These are phyloP conservation scores for Avena insularis DNA, from an alignment of 176 grass and related monocot species.

Conservation along the genomic window DNA sequence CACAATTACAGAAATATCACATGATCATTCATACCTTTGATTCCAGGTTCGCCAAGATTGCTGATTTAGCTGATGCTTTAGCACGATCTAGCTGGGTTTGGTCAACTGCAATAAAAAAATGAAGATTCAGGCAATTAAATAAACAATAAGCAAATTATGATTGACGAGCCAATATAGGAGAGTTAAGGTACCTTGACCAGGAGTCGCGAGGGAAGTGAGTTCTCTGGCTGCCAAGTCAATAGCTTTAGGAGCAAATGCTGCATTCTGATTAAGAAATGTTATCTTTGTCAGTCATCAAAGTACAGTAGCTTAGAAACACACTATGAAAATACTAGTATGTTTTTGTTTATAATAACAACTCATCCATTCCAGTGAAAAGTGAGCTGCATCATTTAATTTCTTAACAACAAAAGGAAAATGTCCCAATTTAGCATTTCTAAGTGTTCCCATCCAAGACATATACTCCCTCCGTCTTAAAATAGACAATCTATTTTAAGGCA, in stretches of 20 bases:
- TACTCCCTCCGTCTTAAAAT: no score
- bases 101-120: slow-evolving; percentile 57
- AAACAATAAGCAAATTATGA: slow-evolving; percentile 38
- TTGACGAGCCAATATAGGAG: slow-evolving; percentile 30
- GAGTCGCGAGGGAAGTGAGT: slow-evolving; percentile 76
- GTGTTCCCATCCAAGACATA: no score
- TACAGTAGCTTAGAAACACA: slow-evolving; percentile 4
- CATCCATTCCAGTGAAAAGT: no score
- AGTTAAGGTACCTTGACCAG: slow-evolving; percentile 77
- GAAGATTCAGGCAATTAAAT: slow-evolving; percentile 43
- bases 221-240: slow-evolving; percentile 89
- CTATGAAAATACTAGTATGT: neutral
- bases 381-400: no score
- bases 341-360: no score
- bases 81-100: slow-evolving; percentile 84
- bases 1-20: slow-evolving; percentile 35
- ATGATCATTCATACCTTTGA: slow-evolving; percentile 58
- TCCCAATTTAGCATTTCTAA: no score
- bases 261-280: slow-evolving; percentile 61
- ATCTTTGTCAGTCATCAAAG: neutral
- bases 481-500: no score
- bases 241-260: slow-evolving; percentile 82
- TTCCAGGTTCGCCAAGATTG: slow-evolving; percentile 74
- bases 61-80: slow-evolving; percentile 83
- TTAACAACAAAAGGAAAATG: no score